phyloP scores from a whole-genome alignment of 305 asterid species.

The Caryopteris hybrid region DNA sequence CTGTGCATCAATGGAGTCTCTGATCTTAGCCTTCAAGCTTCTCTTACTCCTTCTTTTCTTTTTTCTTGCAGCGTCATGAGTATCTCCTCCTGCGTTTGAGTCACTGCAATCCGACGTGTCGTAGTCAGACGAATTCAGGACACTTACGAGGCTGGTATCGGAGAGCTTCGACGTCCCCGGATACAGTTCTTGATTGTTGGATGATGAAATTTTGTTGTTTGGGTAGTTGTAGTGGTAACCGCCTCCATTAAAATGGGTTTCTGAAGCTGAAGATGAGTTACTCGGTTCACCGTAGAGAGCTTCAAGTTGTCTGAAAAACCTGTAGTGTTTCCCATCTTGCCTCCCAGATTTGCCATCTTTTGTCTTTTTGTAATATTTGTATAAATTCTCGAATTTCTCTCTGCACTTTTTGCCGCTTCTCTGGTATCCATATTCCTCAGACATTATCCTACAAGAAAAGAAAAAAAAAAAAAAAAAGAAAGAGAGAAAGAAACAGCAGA shows the following conservation, averaged over 20 bases:
- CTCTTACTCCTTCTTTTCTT: slow-evolving; percentile 26
- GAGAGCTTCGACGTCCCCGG: slow-evolving; percentile 33
- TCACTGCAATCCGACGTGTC: slow-evolving; percentile 45
- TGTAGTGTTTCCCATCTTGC: slow-evolving; percentile 85
- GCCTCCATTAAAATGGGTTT: slow-evolving; percentile 20
- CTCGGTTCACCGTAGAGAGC: slow-evolving; percentile 71
- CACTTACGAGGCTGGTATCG: slow-evolving; percentile 40
- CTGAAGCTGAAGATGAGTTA: slow-evolving; percentile 33
- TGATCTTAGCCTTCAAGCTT: slow-evolving; percentile 58
- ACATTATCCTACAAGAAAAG: slow-evolving; percentile 56
- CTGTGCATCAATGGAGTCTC: slow-evolving; percentile 48
- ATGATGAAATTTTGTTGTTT: slow-evolving; percentile 1
- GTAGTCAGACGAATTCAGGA: slow-evolving; percentile 52
- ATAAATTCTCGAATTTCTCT: slow-evolving; percentile 88
- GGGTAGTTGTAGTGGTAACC: slow-evolving; percentile 16
- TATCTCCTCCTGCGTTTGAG: background rate
- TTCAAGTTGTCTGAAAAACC: slow-evolving; percentile 91
- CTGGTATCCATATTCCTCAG: slow-evolving; percentile 75
- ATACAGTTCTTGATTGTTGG: slow-evolving; percentile 33
- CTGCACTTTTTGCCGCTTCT: slow-evolving; percentile 92
- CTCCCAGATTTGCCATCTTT: slow-evolving; percentile 80
- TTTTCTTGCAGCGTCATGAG: slow-evolving; percentile 20
- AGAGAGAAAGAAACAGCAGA: too few species aligned
- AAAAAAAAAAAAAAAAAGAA: too few species aligned
- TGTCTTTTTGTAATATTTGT: slow-evolving; percentile 94